These are phyloP conservation scores for Glebionis coronaria DNA, from an alignment of 129 eudicot genomes.

Conservation along the genomic window DNA sequence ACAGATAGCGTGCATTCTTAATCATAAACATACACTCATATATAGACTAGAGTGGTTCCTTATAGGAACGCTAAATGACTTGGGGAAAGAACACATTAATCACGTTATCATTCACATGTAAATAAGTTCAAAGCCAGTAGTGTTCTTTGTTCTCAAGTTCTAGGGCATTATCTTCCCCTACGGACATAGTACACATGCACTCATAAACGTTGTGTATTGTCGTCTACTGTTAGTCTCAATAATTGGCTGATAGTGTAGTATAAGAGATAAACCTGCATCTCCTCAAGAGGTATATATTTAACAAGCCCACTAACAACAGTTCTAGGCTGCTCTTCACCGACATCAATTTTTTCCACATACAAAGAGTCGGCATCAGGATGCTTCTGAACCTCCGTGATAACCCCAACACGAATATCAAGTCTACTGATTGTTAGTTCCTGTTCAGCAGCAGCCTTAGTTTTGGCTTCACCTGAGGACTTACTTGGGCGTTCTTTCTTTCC, in stretches of 20 bases:
- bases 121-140: too few relatives aligned
- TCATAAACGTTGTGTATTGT: background rate
- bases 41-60: too few relatives aligned
- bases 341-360: slow-evolving; percentile 91
- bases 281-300: slow-evolving; percentile 75
- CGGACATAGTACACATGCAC: background rate
- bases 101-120: too few relatives aligned
- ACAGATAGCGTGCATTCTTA: too few relatives aligned
- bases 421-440: slow-evolving; percentile 72
- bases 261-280: slow-evolving; percentile 68
- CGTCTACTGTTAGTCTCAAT: background rate
- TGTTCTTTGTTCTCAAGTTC: too few relatives aligned
- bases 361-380: slow-evolving; percentile 99
- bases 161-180: too few relatives aligned
- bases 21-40: too few relatives aligned
- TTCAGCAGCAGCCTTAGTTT: slow-evolving; percentile 55
- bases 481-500: slow-evolving; percentile 42
- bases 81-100: too few relatives aligned
- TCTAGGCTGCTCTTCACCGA: slow-evolving; percentile 89
- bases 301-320: slow-evolving; percentile 97
- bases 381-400: slow-evolving; percentile 74
- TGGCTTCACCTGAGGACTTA: slow-evolving; percentile 51
- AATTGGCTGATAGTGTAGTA: background rate
- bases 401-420: slow-evolving; percentile 94
- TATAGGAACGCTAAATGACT: too few relatives aligned